These are phyloP conservation scores for Colletotrichum somersetense DNA, from an alignment of 2,329 filamentous ascomycete genomes.

Conservation along the genomic window DNA sequence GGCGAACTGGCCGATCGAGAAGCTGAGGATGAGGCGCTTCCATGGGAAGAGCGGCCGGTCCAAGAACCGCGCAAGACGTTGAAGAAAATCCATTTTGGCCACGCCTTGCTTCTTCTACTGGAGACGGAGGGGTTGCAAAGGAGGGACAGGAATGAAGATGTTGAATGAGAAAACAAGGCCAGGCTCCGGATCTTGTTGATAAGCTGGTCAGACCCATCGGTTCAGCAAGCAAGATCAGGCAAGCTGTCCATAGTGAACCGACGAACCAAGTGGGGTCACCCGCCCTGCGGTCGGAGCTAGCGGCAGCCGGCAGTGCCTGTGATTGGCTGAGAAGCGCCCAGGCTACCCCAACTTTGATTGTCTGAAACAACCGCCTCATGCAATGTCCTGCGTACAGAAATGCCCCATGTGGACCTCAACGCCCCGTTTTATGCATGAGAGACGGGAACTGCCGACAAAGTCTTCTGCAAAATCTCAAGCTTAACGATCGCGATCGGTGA, in stretches of 20 bases:
- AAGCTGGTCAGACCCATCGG: conserved; percentile 7
- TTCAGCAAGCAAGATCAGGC: conserved; percentile 22
- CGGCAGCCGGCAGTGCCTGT: conserved; percentile 26
- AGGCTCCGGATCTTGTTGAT: conserved; percentile 10
- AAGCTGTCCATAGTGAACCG: conserved; percentile 41
- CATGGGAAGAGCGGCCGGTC: conserved; percentile 95
- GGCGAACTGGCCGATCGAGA: conserved; percentile 90
- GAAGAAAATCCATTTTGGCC: conserved; percentile 42
- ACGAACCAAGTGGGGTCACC: conserved; percentile 28
- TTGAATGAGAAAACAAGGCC: conserved; percentile 23
- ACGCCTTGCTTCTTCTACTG: conserved; percentile 13
- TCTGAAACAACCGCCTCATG: conserved; percentile 31
- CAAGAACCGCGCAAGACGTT: conserved; percentile 85
- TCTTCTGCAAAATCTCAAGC: conserved; percentile 35
- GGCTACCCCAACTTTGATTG: conserved; percentile 17
- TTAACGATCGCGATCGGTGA: conserved; percentile 2
- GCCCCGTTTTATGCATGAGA: conserved; percentile 31
- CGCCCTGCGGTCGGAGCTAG: conserved; percentile 25
- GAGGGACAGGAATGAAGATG: conserved; percentile 36
- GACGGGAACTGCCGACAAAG: conserved; percentile 34
- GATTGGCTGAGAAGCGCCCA: conserved; percentile 23
- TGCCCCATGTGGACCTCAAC: not conserved
- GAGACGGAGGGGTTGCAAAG: conserved; percentile 26
- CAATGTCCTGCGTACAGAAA: conserved; percentile 6
- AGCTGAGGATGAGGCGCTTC: conserved; percentile 96